phyloP scores from a whole-genome alignment of 2,329 filamentous ascomycete species.

The Exophiala oligosperma region DNA sequence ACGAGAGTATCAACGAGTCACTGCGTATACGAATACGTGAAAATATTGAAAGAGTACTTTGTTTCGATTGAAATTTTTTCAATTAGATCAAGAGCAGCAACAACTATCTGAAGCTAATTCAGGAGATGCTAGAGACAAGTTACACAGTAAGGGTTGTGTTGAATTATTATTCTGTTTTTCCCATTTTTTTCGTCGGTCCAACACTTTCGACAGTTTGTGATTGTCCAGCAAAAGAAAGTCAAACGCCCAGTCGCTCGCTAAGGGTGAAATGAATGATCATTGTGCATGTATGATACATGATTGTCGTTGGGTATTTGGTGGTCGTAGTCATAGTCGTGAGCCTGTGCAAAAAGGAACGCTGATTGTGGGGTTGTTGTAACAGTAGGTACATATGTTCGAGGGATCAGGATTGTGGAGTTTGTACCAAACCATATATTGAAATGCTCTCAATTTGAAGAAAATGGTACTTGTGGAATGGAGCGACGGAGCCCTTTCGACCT shows the following conservation, averaged over 20 bases:
- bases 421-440: not conserved
- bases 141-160: not conserved
- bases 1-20: too few species aligned
- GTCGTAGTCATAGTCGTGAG: not conserved
- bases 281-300: not conserved
- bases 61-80: too few species aligned
- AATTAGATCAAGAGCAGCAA: not conserved
- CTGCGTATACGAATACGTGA: too few species aligned
- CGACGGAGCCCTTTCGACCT: too few species aligned
- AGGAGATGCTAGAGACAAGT: not conserved
- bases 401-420: not conserved
- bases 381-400: not conserved
- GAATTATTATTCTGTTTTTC: not conserved
- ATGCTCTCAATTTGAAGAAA: too few species aligned
- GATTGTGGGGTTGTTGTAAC: too few species aligned
- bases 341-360: not conserved
- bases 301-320: not conserved
- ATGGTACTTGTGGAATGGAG: not conserved
- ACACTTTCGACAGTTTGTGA: not conserved
- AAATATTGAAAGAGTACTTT: too few species aligned
- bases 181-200: not conserved
- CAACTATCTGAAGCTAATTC: not conserved
- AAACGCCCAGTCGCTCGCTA: not conserved
- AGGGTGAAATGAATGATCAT: not conserved
- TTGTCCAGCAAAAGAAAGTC: not conserved